Conservation (phyloP, 1,284 basidiomycete genomes). For the Pseudozyma hubeiensis region DNA sequence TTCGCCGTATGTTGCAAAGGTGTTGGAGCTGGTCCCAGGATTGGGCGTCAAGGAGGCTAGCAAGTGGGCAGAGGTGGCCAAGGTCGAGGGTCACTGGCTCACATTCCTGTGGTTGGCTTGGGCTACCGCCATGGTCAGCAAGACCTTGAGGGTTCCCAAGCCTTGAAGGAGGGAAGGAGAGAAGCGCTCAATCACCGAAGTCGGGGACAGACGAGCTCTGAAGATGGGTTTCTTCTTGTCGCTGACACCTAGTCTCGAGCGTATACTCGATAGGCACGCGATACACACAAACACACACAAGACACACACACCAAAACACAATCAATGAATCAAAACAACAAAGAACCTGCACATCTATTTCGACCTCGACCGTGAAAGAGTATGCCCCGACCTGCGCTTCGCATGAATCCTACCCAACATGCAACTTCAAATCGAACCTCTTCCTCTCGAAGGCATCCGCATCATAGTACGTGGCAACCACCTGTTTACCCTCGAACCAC, state of each 20-base stretch:
- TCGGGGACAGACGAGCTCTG: too few relatives aligned
- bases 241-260: too few relatives aligned
- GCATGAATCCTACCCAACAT: too few relatives aligned
- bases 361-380: not conserved
- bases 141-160: slow-evolving; percentile 67
- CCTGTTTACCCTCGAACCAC: slow-evolving; percentile 32
- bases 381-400: not conserved
- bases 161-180: slow-evolving; percentile 30
- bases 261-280: too few relatives aligned
- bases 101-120: slow-evolving; percentile 61
- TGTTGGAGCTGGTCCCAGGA: slow-evolving; percentile 37
- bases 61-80: slow-evolving; percentile 31
- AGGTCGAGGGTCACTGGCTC: slow-evolving; percentile 57
- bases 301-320: not conserved
- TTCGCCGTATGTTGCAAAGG: slow-evolving; percentile 16
- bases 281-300: not conserved
- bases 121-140: slow-evolving; percentile 65
- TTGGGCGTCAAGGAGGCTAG: not conserved
- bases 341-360: not conserved
- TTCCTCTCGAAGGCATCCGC: not conserved
- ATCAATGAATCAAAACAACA: not conserved
- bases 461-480: slow-evolving; percentile 23
- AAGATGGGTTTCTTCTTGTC: too few relatives aligned
- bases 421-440: not conserved
- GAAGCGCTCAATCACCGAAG: too few relatives aligned